Percentiles rank a stretch among this genome's conserved stretches.
Evolutionary conservation across 306 rosid species (phyloP).

Genomic region (Citrullus mucosospermus): DNA sequence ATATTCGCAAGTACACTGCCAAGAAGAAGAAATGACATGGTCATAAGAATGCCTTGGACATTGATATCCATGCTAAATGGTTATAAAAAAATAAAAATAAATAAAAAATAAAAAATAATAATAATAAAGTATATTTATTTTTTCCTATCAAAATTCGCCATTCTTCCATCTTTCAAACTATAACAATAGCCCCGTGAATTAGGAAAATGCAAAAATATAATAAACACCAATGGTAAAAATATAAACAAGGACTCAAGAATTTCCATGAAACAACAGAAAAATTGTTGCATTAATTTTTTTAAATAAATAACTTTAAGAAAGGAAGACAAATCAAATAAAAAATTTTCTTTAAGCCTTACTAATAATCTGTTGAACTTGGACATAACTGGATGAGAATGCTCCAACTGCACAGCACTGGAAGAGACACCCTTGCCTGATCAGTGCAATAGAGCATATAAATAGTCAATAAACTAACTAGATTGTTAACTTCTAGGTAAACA

Average conservation of each 20-base stretch:
- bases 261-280: background rate
- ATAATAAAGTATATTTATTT: background rate
- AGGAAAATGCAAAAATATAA: background rate
- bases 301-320: background rate
- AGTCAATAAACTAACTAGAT: background rate
- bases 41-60: background rate
- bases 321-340: background rate
- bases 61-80: background rate
- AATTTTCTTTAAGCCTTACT: slow-evolving; percentile 38
- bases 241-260: background rate
- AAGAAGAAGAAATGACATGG: background rate
- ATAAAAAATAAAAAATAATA: background rate
- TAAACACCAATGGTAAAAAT: background rate
- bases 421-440: slow-evolving; percentile 36
- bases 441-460: slow-evolving; percentile 1
- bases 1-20: background rate
- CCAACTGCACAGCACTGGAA: slow-evolving; percentile 33
- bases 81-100: background rate
- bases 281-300: too few relatives aligned
- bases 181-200: background rate
- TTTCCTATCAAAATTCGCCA: background rate
- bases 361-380: slow-evolving; percentile 65
- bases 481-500: background rate
- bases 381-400: slow-evolving; percentile 42
- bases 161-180: background rate